Percentiles rank a stretch among this genome's conserved stretches.
Conservation (phyloP, 179 eudicot genomes). For the Silene coronaria region DNA sequence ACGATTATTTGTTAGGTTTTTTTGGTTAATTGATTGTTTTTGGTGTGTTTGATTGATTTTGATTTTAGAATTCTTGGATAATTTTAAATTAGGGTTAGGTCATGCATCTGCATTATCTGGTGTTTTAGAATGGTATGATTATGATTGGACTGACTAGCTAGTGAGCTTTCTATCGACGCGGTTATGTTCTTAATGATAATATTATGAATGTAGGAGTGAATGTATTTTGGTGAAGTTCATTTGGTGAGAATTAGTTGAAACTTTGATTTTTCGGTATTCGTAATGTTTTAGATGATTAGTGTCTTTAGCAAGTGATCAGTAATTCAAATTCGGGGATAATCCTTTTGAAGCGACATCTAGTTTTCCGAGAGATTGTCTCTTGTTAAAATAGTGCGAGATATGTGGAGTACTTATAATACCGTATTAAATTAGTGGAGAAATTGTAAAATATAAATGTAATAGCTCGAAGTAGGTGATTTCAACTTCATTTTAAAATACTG, state of each 20-base stretch:
- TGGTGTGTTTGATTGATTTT: background rate
- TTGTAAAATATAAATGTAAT: background rate
- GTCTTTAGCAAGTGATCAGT: background rate
- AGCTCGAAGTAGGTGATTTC: too few species aligned
- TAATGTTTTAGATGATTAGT: background rate
- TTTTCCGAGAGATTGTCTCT: background rate
- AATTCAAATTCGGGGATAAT: background rate
- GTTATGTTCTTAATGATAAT: background rate
- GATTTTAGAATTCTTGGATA: background rate
- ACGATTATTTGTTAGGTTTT: background rate
- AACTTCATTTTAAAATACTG: too few species aligned
- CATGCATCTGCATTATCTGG: background rate
- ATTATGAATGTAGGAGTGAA: background rate
- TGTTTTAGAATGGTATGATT: background rate
- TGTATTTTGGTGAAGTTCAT: background rate
- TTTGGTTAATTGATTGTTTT: background rate
- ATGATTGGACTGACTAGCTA: background rate
- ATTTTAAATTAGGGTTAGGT: background rate
- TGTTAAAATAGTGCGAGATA: background rate
- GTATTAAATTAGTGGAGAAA: background rate
- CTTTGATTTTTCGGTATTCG: background rate
- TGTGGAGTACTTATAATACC: background rate
- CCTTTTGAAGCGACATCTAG: background rate
- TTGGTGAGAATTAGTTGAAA: background rate
- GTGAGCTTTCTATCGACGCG: background rate